These are phyloP conservation scores for Luvunga scandens DNA, from an alignment of 345 rosid genomes.

Conservation along the genomic window DNA sequence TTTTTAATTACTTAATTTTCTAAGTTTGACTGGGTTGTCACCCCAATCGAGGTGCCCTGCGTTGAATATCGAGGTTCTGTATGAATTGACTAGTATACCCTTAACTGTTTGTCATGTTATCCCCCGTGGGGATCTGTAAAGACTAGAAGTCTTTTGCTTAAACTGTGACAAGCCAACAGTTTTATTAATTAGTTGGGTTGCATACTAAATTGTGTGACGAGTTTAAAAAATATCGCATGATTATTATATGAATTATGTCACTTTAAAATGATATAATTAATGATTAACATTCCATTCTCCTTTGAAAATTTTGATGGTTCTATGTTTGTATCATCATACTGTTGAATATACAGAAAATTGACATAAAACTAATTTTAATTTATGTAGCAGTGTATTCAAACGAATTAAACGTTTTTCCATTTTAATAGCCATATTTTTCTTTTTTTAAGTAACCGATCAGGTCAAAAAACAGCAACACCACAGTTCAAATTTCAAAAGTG, in stretches of 20 bases:
- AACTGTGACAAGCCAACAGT: not conserved
- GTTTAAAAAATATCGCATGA: too few species aligned
- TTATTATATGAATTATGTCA: too few species aligned
- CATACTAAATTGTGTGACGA: not conserved
- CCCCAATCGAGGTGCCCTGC: constrained; percentile 61
- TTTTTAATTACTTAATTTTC: constrained; percentile 26
- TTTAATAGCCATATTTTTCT: not conserved
- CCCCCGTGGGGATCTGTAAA: too few species aligned
- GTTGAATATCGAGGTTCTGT: constrained; percentile 41
- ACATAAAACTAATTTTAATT: too few species aligned
- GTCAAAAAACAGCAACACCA: not conserved
- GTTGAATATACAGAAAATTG: too few species aligned
- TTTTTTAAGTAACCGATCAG: not conserved
- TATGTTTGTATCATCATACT: too few species aligned
- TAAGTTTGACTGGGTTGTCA: constrained; percentile 77
- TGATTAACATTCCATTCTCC: too few species aligned
- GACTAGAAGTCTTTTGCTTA: not conserved
- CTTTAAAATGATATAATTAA: not conserved
- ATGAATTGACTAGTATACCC: constrained; percentile 32
- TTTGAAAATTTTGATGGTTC: too few species aligned
- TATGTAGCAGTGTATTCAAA: not conserved
- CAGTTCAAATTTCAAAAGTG: not conserved
- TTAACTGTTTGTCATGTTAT: not conserved
- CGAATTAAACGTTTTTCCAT: not conserved
- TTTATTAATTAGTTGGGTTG: not conserved